Conservation (phyloP, 148 eudicot species). For the Linanthus parryae region DNA sequence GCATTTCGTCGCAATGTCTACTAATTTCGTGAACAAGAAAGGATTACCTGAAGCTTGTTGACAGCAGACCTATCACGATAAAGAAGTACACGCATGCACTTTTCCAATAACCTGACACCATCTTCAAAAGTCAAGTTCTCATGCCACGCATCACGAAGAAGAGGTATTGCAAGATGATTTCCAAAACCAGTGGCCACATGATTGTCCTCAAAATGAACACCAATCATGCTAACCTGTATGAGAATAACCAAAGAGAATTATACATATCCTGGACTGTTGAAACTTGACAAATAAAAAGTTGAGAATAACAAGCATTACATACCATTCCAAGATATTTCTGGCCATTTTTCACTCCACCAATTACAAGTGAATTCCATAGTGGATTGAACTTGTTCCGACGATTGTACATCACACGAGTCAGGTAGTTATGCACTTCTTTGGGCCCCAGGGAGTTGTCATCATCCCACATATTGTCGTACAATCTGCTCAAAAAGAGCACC, state of each 20-base stretch:
- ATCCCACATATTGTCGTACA: conserved; percentile 97
- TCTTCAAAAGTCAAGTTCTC: conserved; percentile 83
- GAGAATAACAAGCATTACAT: conserved; percentile 9
- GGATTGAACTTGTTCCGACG: conserved; percentile 96
- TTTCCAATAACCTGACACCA: conserved; percentile 80
- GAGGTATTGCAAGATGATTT: conserved; percentile 87
- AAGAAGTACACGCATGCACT: conserved; percentile 93
- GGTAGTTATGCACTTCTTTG: conserved; percentile 83
- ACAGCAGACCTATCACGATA: conserved; percentile 95
- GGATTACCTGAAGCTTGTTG: conserved; percentile 79
- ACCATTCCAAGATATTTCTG: conserved; percentile 95
- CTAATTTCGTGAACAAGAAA: too few relatives aligned
- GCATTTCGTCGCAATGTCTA: too few relatives aligned
- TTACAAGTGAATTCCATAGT: conserved; percentile 90
- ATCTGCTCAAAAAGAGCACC: too few relatives aligned
- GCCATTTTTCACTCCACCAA: conserved; percentile 94
- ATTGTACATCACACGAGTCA: conserved; percentile 84
- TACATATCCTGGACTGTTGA: background rate
- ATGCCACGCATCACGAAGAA: conserved; percentile 91
- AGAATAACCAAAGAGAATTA: conserved; percentile 6
- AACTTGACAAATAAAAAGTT: background rate
- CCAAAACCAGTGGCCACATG: conserved; percentile 96
- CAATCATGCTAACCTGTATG: conserved; percentile 86
- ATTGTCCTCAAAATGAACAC: conserved; percentile 87
- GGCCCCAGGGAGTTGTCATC: conserved; percentile 95